Base-by-base conservation (phyloP, 805 yeast genomes). In the Tetrapisispora namnaoensis region DNA sequence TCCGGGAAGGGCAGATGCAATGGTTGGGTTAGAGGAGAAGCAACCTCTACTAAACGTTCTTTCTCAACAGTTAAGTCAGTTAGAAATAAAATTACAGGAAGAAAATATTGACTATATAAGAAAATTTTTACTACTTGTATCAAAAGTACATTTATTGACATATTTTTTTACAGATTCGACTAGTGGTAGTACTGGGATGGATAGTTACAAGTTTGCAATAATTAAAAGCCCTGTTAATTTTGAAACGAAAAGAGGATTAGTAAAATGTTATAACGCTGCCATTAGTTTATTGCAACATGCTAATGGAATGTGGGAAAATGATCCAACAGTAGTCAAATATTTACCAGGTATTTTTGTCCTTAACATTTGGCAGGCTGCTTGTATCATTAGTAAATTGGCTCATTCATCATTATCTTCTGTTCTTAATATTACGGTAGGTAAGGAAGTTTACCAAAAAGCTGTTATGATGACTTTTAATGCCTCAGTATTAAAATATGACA, bases 291-390 rank as follows among this genome's bases (percentile, higher is more conserved):
- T 91, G 46, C 74, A 74, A 35, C 95, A 86, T 64, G 79, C 86
- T 22, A 75, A 78, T 46, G 61, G 72, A 18, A 79, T 88, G 52
- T 82, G 82, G 51, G 69, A 73, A 21, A 70, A 75, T 28, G 80
- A 83, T 58, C 75, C 76, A 41, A 72, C 71, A 34, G 83, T 87
- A 58, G 77, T 90, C 60, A 78, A 75, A 56, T 87, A 84, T 59
- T 73, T 91, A 42, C 98, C 99, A 0, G 85, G 85, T 45, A 88
- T 86, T 1, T 83, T 86, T 61, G 78, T 89, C 1, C 71, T 88
- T 52, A 80, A 83, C 44, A 77, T 90, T 28, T 89, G 98, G 96
- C 98, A 93, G 66, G 85, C 96, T 1, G 80, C 95, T 1, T 84
- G 89, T 57, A 80, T 91, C 37, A 79, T 93, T 32, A 86, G 85